Percentiles rank a stretch among this genome's conserved stretches.
Evolutionary conservation across 495 filamentous ascomycete species (phyloP).

Genomic region (Massariosphaeria phaeospora): DNA sequence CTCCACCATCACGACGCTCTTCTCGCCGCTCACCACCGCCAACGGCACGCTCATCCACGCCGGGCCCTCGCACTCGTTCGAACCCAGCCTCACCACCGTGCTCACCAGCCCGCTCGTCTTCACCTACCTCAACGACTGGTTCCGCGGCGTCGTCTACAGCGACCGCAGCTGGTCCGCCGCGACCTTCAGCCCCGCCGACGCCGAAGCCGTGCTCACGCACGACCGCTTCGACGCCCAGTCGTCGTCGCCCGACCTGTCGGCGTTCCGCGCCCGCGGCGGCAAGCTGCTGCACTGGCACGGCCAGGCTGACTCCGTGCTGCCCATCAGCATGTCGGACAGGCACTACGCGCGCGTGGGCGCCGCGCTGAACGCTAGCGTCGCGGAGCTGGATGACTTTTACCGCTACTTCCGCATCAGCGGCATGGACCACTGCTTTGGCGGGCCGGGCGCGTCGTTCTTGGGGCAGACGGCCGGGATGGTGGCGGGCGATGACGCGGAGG

Average conservation of each 20-base stretch:
- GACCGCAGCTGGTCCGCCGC: neutral
- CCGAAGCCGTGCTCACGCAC: neutral
- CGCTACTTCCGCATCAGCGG: conserved; percentile 10
- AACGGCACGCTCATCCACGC: neutral
- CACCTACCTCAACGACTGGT: conserved; percentile 1
- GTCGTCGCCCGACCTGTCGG: conserved; percentile 3
- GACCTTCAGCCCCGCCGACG: neutral
- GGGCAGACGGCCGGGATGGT: neutral
- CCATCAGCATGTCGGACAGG: neutral
- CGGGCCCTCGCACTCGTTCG: neutral
- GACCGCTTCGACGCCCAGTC: conserved; percentile 6
- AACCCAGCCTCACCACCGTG: neutral
- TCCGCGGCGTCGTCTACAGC: neutral
- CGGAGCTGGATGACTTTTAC: conserved; percentile 18
- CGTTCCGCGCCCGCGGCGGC: conserved; percentile 11
- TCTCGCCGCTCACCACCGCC: neutral
- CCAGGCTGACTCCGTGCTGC: neutral
- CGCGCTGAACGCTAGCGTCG: neutral
- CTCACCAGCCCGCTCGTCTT: neutral
- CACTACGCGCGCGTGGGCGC: conserved; percentile 4
- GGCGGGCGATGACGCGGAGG: conserved; percentile 1
- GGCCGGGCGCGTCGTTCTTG: neutral
- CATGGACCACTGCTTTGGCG: conserved; percentile 9
- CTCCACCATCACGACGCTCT: neutral
- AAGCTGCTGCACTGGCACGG: conserved; percentile 22